Percentiles rank a stretch among this genome's conserved stretches.
These are phyloP conservation scores for Spizellomyces sp. DNA, from an alignment of 192 early-diverging fungal genomes.

Conservation along the genomic window DNA sequence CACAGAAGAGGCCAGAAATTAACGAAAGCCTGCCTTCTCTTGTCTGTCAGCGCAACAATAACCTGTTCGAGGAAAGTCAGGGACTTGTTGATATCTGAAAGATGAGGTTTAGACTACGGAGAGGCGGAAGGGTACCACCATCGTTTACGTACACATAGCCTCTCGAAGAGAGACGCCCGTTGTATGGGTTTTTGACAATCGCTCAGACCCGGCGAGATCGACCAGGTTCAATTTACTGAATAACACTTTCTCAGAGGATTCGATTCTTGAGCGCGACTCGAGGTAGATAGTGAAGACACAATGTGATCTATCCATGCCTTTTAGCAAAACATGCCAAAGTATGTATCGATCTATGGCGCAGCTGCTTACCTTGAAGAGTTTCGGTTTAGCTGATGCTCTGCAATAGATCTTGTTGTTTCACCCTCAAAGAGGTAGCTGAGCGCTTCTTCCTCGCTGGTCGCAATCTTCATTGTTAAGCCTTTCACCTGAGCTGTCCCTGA, in stretches of 20 bases:
- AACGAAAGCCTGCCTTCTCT: slow-evolving; percentile 43
- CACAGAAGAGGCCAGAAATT: too few relatives aligned
- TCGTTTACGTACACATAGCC: slow-evolving; percentile 55
- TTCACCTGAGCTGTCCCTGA: slow-evolving; percentile 57
- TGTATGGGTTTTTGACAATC: slow-evolving; percentile 64
- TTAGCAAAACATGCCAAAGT: not conserved
- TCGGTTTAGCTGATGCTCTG: slow-evolving; percentile 65
- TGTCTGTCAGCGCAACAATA: slow-evolving; percentile 64
- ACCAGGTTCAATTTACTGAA: slow-evolving; percentile 63
- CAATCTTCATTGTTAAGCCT: slow-evolving; percentile 52
- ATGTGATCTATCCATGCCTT: slow-evolving; percentile 49
- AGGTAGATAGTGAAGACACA: slow-evolving; percentile 67
- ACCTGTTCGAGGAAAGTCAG: slow-evolving; percentile 67
- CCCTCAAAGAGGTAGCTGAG: slow-evolving; percentile 66
- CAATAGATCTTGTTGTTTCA: slow-evolving; percentile 60
- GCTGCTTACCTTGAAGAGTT: slow-evolving; percentile 50
- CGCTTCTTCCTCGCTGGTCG: slow-evolving; percentile 64
- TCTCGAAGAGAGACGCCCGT: slow-evolving; percentile 59
- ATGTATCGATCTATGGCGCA: slow-evolving; percentile 3
- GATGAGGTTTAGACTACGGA: slow-evolving; percentile 5
- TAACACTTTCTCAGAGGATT: slow-evolving; percentile 59
- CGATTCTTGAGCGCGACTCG: slow-evolving; percentile 59
- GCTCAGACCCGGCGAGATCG: slow-evolving; percentile 61
- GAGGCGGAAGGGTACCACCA: not conserved
- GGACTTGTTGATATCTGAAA: slow-evolving; percentile 61